Evolutionary conservation across 805 yeast species (phyloP).

Genomic region (Monosporozyma solicola): DNA sequence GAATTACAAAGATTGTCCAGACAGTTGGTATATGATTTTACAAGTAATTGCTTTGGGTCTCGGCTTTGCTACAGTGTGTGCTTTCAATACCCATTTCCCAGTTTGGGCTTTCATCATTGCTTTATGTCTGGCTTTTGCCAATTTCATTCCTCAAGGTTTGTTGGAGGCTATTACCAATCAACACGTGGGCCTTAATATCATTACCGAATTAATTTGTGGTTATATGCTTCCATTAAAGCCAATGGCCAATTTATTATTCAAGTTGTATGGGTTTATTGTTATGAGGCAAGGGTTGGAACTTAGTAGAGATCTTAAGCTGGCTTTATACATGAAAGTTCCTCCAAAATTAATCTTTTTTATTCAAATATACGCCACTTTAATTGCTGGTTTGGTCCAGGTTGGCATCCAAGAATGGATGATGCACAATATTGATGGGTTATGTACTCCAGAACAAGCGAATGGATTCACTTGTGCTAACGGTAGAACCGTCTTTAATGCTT

Average conservation of each 20-base stretch:
- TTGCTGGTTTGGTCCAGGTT: conserved; percentile 33
- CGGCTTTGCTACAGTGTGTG: conserved; percentile 29
- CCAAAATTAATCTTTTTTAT: conserved; percentile 46
- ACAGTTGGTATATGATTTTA: conserved; percentile 50
- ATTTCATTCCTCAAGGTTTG: conserved; percentile 49
- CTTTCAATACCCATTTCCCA: conserved; percentile 45
- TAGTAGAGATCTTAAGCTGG: conserved; percentile 45
- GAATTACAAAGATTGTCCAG: conserved; percentile 60
- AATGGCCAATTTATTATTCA: conserved; percentile 46
- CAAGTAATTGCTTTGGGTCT: conserved; percentile 23
- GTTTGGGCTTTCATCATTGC: conserved; percentile 58
- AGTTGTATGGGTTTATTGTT: conserved; percentile 45
- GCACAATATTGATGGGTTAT: conserved; percentile 31
- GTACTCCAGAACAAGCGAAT: conserved; percentile 33
- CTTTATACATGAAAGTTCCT: conserved; percentile 49
- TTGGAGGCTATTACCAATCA: conserved; percentile 50
- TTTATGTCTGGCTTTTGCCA: conserved; percentile 41
- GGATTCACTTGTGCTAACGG: conserved; percentile 39
- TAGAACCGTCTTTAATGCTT: conserved; percentile 40
- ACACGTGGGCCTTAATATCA: conserved; percentile 48
- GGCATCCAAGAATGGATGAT: conserved; percentile 37
- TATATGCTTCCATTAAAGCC: conserved; percentile 49
- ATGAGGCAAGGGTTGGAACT: conserved; percentile 47
- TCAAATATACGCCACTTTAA: conserved; percentile 34
- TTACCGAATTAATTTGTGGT: conserved; percentile 52